Base-by-base conservation (phyloP, 352 stramenopile species). In the Phytophthora colocasiae region DNA sequence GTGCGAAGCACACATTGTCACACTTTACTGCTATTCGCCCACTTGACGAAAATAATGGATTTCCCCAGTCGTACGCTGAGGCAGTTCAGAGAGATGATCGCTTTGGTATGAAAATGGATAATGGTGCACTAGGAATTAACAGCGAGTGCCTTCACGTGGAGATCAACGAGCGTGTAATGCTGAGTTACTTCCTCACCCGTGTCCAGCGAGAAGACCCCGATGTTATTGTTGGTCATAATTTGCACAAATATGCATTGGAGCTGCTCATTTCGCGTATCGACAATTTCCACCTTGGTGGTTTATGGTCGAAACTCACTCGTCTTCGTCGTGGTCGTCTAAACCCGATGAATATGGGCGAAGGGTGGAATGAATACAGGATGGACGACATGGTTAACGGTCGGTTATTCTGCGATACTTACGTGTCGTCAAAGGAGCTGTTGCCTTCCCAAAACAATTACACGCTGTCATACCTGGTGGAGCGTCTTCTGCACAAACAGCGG, bases 151-250 rank as follows among this genome's bases (percentile, higher is more conserved):
- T 96, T 7, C 81, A 69, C 15, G 74, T 95, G 34, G 88, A 93
- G 48, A 78, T 91, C 19, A 96, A 93, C 57, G 88, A 96, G 58
- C 88, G 87, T 62, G 84, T 91, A 40, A 78, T 96, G 76, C 77
- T 96, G 24, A 95, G 80, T 60, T 96, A 93, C 62, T 95, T 96
- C 48, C 64, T 96, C 49, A 92, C 85, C 26, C 92, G 97, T 58
- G 79, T 99, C 36, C 93, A 98, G 51, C 78, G 70, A 31, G 97
- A 98, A 85, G 98, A 99, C 77, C 98, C 98, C 5, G 98, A 99
- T 69, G 89, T 99, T 7, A 88, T 99, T 29, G 92, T 99, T 12
- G 98, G 96, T 10, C 98, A 99, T 85, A 99, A 99, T 76, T 87
- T 99, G 46, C 95, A 98, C 81, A 98, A 98, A 41, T 99, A 99